Percentiles rank a stretch among this genome's conserved stretches.
Conservation (phyloP, 495 filamentous ascomycete species). For the Xylaria telfairii region DNA sequence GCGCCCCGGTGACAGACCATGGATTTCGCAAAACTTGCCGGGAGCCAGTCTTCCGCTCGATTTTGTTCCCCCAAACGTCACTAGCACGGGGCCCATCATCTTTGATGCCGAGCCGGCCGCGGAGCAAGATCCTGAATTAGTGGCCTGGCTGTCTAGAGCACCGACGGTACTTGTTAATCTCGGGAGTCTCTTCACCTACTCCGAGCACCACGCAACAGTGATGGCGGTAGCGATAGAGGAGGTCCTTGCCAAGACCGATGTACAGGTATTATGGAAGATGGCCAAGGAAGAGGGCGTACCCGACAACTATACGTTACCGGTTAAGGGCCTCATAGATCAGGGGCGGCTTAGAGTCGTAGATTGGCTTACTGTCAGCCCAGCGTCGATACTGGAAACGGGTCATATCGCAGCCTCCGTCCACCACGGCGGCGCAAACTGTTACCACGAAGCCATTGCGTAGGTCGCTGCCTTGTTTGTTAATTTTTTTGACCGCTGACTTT, state of each 20-base stretch:
- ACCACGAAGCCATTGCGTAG: conserved; percentile 60
- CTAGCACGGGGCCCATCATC: conserved; percentile 51
- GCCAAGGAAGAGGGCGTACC: background rate
- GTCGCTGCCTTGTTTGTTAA: conserved; percentile 20
- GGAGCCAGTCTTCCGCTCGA: conserved; percentile 44
- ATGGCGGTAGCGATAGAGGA: conserved; percentile 45
- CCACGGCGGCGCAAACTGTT: conserved; percentile 62
- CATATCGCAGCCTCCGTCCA: conserved; percentile 57
- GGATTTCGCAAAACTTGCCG: conserved; percentile 33
- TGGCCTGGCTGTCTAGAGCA: conserved; percentile 48
- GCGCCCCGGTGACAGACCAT: conserved; percentile 13
- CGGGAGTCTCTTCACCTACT: conserved; percentile 47
- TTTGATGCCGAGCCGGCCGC: conserved; percentile 41
- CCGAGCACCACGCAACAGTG: conserved; percentile 38
- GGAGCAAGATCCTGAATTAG: conserved; percentile 50
- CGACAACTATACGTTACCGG: conserved; percentile 34
- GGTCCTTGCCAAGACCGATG: conserved; percentile 42
- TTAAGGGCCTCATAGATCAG: conserved; percentile 30
- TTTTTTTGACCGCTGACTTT: conserved; percentile 8
- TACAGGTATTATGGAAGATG: conserved; percentile 59
- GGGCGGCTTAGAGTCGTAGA: conserved; percentile 44
- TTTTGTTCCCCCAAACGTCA: conserved; percentile 52
- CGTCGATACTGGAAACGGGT: conserved; percentile 53
- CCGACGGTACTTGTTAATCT: conserved; percentile 59
- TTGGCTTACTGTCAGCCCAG: conserved; percentile 59